Base-by-base conservation (phyloP, 1,284 basidiomycete genomes). In the Ustilago sp. region DNA sequence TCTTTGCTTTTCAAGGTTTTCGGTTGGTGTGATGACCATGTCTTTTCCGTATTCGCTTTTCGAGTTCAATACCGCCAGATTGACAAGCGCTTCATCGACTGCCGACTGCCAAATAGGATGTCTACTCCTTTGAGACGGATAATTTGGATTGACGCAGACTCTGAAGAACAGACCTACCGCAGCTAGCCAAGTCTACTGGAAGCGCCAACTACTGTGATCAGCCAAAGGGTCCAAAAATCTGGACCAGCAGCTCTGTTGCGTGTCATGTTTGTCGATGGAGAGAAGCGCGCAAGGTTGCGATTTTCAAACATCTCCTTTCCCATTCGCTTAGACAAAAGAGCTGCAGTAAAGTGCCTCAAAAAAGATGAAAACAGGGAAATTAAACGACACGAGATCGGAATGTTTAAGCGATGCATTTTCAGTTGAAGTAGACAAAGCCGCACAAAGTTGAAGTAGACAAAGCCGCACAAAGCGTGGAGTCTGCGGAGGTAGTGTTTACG, bases 51-150 rank as follows among this genome's bases (percentile, higher is more conserved):
- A 59, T 45, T 47, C 17, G 38, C 38, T 35, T 32, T 32, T 43
- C 50, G 32, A 60, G 43, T 45, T 45, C 43, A 45, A 60, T 53
- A 50, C 28, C 13, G 43, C 15, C 48, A 58, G 45, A 58, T 58
- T 32, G 32, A 48, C 56, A 48, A 58, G 41, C 43, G 8, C 12
- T 28, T 32, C 8, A 23, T 32, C 8, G 43, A 45, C 13, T 35
- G 41, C 28, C 31, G 43, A 45, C 13, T 35, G 41, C 28, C 31
- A 35, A 35, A 17, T 19, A 9, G 17, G 11, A 9, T 43, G 13
- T 31, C 39, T 28, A 34, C 39, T 41, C 15, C 15, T 17, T 17
- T 35, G 31, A 34, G 12, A n/a, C 53, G 4, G n/a, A 55, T 6
- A 19, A 3, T 17, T 35, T 34, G 28, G 23, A 28, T 15, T 35